Evolutionary conservation across 2,329 filamentous ascomycete genomes (phyloP).

Genomic region (Cryphonectria nitschkei): DNA sequence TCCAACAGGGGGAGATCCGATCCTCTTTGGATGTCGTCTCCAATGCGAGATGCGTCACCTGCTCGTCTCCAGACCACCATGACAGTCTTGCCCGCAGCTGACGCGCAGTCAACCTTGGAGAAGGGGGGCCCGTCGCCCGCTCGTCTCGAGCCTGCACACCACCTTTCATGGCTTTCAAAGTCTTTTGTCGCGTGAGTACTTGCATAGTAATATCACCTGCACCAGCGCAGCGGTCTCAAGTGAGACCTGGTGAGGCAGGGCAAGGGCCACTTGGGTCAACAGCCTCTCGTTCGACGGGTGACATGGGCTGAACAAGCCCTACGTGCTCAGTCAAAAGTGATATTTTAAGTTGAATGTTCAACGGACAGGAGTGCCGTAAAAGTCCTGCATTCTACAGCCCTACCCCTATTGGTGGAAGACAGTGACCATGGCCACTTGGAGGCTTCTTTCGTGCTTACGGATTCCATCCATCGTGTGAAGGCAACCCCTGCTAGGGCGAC

Average conservation of each 20-base stretch:
- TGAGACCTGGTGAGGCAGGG: not conserved
- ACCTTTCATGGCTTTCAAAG: not conserved
- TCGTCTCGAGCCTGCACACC: constrained; percentile 7
- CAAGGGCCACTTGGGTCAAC: not conserved
- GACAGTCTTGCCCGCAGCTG: constrained; percentile 18
- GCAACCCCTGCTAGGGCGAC: too few relatives aligned
- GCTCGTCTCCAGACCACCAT: constrained; percentile 8
- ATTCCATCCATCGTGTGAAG: not conserved
- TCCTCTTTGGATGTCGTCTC: not conserved
- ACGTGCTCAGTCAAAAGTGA: not conserved
- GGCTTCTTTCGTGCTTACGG: not conserved
- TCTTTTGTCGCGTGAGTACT: constrained; percentile 1
- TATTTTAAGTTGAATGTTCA: not conserved
- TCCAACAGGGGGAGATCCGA: not conserved
- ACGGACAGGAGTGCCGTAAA: not conserved
- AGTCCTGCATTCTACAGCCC: not conserved
- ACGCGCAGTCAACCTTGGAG: constrained; percentile 10
- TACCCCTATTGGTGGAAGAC: not conserved
- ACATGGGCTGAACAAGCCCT: not conserved
- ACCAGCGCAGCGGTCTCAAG: not conserved
- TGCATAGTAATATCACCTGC: not conserved
- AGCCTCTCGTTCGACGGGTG: not conserved
- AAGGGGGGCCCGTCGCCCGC: not conserved
- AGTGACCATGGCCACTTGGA: not conserved
- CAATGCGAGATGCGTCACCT: constrained; percentile 4